phyloP scores from a whole-genome alignment of 225 moss, liverwort and hornwort genomes.

The Pseudisothecium myosuroides region DNA sequence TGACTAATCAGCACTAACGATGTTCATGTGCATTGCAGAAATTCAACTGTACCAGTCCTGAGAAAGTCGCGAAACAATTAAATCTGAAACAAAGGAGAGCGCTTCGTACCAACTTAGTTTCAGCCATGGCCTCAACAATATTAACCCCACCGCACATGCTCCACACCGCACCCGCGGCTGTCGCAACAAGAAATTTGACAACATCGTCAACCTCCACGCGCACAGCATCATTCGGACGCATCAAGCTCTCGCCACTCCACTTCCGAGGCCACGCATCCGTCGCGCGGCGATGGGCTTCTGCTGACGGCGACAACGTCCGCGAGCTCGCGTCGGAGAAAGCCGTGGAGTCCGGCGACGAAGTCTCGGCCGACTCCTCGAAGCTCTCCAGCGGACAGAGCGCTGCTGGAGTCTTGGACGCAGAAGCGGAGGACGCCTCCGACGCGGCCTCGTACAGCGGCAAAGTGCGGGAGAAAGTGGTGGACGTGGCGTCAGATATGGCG shows the following conservation, averaged over 20 bases:
- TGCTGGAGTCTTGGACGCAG: background rate
- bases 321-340: conserved; percentile 28
- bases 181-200: background rate
- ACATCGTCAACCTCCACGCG: background rate
- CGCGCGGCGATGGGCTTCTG: background rate
- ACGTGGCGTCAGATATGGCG: background rate
- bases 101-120: background rate
- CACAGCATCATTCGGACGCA: background rate
- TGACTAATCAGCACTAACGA: background rate
- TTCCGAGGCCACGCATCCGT: background rate
- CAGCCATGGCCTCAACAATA: background rate
- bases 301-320: conserved; percentile 1
- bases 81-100: background rate
- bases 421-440: background rate
- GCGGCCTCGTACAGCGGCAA: background rate
- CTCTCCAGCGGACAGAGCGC: background rate
- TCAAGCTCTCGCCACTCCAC: background rate
- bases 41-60: background rate
- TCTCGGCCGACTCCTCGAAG: conserved; percentile 2
- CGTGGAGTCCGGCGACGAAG: conserved; percentile 6
- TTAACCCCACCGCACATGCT: background rate
- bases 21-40: background rate
- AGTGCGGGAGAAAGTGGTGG: background rate
- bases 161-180: background rate
- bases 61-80: background rate